A percentile compares a stretch with the other conserved stretches of the same genome.
phyloP scores from a whole-genome alignment of 2,329 filamentous ascomycete genomes.

The Corinectria fuckeliana region DNA sequence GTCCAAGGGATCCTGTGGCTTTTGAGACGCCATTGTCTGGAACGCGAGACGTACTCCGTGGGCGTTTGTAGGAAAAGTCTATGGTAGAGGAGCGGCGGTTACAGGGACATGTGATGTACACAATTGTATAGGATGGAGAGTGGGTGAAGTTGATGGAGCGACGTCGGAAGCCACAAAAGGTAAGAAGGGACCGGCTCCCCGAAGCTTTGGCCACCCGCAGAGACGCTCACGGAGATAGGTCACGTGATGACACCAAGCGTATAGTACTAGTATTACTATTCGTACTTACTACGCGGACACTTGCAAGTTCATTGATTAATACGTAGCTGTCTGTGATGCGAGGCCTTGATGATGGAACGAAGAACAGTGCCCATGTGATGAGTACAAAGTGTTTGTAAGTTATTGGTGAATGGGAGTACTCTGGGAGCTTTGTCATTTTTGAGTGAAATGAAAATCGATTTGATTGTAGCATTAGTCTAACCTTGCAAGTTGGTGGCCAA shows the following conservation, averaged over 20 bases:
- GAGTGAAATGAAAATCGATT: neutral
- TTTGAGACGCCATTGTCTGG: constrained; percentile 41
- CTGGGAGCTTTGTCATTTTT: neutral
- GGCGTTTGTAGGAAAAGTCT: neutral
- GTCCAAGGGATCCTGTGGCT: constrained; percentile 50
- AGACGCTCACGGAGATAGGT: constrained; percentile 12
- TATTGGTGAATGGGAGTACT: no score
- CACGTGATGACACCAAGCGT: no score
- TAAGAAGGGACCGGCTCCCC: constrained; percentile 1
- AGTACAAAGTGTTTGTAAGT: neutral
- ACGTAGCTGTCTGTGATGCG: neutral
- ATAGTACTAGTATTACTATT: no score
- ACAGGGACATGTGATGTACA: neutral
- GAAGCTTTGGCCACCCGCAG: constrained; percentile 14
- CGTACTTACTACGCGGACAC: no score
- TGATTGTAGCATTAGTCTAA: no score
- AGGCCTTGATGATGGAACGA: neutral
- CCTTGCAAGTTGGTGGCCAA: no score
- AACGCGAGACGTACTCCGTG: neutral
- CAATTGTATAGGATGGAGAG: neutral
- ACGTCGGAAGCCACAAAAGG: constrained; percentile 20
- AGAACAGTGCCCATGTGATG: neutral
- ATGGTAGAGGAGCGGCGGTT: neutral
- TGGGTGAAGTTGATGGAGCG: constrained; percentile 15
- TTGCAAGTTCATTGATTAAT: neutral